Conservation (phyloP, 2,329 filamentous ascomycete species). For the Fulvia fulva region DNA sequence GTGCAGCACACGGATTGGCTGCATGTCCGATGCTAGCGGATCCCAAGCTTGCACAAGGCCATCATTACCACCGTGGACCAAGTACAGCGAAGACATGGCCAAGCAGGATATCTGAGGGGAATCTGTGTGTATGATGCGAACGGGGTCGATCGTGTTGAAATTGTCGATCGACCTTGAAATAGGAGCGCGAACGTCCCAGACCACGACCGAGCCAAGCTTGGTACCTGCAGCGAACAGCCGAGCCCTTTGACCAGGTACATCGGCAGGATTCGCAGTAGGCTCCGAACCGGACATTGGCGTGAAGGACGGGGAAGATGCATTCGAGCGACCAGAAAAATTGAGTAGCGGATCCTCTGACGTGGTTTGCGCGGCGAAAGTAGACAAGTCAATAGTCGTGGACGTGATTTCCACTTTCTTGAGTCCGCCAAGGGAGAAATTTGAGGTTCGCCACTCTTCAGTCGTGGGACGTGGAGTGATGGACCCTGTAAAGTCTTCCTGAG, state of each 20-base stretch:
- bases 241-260: constrained; percentile 80
- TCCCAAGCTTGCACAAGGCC: constrained; percentile 97
- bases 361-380: constrained; percentile 66
- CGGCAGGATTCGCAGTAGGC: constrained; percentile 45
- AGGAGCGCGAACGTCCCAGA: constrained; percentile 79
- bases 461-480: constrained; percentile 28
- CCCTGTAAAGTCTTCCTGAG: constrained; percentile 25
- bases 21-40: constrained; percentile 73
- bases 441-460: constrained; percentile 63
- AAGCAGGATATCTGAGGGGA: constrained; percentile 83
- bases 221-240: constrained; percentile 81
- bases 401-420: constrained; percentile 61
- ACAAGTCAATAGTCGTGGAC: constrained; percentile 68
- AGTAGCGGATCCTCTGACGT: constrained; percentile 74
- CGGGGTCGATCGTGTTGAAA: constrained; percentile 60
- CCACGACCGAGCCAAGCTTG: constrained; percentile 66
- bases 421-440: constrained; percentile 59
- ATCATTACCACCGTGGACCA: constrained; percentile 91
- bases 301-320: constrained; percentile 51
- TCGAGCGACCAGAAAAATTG: constrained; percentile 53
- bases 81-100: constrained; percentile 76
- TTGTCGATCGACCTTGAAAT: constrained; percentile 52
- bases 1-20: constrained; percentile 81
- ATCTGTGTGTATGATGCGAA: constrained; percentile 83
- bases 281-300: constrained; percentile 49